Evolutionary conservation across 2,329 filamentous ascomycete genomes (phyloP).

Genomic region (Colletotrichum phormii): DNA sequence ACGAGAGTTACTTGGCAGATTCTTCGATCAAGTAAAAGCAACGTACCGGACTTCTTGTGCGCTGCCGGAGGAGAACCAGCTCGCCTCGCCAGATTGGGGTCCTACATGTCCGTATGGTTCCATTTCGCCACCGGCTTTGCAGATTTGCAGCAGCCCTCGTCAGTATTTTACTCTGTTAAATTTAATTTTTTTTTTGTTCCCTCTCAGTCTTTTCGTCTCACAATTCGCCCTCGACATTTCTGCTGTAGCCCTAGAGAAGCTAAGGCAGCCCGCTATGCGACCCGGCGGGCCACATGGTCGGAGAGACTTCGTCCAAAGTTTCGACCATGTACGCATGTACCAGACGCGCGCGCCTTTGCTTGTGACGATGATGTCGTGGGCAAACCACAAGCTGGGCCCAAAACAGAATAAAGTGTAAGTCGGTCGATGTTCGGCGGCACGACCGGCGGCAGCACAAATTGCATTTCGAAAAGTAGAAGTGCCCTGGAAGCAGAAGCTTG

Average conservation of each 20-base stretch:
- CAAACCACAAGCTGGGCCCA: slow-evolving; percentile 4
- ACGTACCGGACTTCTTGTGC: neutral
- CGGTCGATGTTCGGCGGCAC: slow-evolving; percentile 17
- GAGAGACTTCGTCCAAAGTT: slow-evolving; percentile 32
- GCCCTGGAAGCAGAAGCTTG: neutral
- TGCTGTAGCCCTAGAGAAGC: slow-evolving; percentile 30
- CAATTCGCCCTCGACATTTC: slow-evolving; percentile 36
- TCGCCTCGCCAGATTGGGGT: slow-evolving; percentile 48
- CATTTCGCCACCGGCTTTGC: slow-evolving; percentile 59
- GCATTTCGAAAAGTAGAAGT: neutral
- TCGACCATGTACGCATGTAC: slow-evolving; percentile 30
- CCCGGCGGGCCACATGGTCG: slow-evolving; percentile 33
- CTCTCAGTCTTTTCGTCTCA: neutral
- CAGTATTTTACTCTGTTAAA: slow-evolving; percentile 8
- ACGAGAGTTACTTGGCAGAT: slow-evolving; percentile 5
- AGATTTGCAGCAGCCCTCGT: slow-evolving; percentile 39
- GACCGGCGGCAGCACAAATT: slow-evolving; percentile 22
- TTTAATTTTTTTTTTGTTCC: neutral
- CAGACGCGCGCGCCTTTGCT: slow-evolving; percentile 36
- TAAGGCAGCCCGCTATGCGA: slow-evolving; percentile 34
- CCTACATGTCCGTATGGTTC: slow-evolving; percentile 47
- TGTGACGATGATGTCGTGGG: slow-evolving; percentile 35
- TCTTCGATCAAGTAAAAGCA: neutral
- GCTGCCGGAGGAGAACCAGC: slow-evolving; percentile 3
- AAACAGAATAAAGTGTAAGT: slow-evolving; percentile 26